A percentile compares a stretch with the other conserved stretches of the same genome.
These are phyloP conservation scores for Mycena floridula DNA, from an alignment of 768 basidiomycete species.

Conservation along the genomic window DNA sequence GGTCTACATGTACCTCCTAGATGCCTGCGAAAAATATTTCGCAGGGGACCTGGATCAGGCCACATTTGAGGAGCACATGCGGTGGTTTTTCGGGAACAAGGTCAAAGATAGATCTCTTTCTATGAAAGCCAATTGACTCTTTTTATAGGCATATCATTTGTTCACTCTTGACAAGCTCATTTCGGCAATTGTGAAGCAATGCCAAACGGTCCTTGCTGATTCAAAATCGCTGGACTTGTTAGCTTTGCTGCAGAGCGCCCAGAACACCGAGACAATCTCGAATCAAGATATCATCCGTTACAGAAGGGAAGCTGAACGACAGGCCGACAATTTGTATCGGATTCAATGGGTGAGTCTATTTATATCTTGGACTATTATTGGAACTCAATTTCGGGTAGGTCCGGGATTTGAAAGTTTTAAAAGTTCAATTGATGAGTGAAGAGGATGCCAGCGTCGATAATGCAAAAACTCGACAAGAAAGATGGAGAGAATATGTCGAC, in stretches of 20 bases:
- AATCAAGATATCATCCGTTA: conserved; percentile 70
- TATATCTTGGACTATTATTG: neutral
- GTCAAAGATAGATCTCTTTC: conserved; percentile 29
- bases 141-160: conserved; percentile 74
- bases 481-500: conserved; percentile 73
- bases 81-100: conserved; percentile 90
- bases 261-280: conserved; percentile 43
- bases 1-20: conserved; percentile 85
- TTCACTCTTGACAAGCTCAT: conserved; percentile 95
- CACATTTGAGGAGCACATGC: conserved; percentile 93
- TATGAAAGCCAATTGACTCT: neutral
- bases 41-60: conserved; percentile 87
- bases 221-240: conserved; percentile 83
- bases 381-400: conserved; percentile 36
- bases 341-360: conserved; percentile 66
- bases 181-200: conserved; percentile 85
- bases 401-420: conserved; percentile 45
- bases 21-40: conserved; percentile 89
- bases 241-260: conserved; percentile 63
- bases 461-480: conserved; percentile 39
- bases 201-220: conserved; percentile 82
- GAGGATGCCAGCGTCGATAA: conserved; percentile 63
- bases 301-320: conserved; percentile 71
- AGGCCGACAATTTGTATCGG: conserved; percentile 72
- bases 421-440: conserved; percentile 51